Evolutionary conservation across 306 rosid species (phyloP).

Genomic region (Prinsepia uniflora): DNA sequence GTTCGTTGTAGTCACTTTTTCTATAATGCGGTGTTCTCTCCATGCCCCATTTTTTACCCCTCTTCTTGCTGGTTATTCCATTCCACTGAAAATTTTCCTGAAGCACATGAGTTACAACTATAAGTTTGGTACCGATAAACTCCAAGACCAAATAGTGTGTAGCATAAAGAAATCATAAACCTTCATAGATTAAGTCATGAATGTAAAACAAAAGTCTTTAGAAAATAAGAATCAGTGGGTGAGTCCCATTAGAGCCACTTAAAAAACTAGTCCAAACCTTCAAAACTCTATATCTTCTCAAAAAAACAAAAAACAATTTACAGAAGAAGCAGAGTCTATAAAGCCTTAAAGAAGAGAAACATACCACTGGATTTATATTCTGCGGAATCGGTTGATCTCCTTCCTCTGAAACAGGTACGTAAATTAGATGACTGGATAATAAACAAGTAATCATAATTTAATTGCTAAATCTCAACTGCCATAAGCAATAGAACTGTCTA

Average conservation of each 20-base stretch:
- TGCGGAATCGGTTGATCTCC: constrained; percentile 47
- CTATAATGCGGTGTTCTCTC: constrained; percentile 50
- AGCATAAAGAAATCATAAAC: constrained; percentile 9
- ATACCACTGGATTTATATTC: constrained; percentile 50
- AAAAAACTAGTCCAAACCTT: not conserved
- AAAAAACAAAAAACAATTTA: not conserved
- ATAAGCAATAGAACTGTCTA: not conserved
- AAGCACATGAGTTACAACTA: constrained; percentile 32
- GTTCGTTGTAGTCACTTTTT: constrained; percentile 32
- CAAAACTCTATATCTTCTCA: not conserved
- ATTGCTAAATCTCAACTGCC: not conserved
- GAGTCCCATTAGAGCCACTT: not conserved
- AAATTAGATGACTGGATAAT: constrained; percentile 29
- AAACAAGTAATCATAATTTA: not conserved
- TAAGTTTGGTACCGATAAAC: constrained; percentile 10
- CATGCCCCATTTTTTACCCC: constrained; percentile 92
- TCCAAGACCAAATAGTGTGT: not conserved
- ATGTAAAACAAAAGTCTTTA: not conserved
- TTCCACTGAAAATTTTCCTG: constrained; percentile 82
- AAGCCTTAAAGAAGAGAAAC: constrained; percentile 20
- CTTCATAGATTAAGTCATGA: not conserved
- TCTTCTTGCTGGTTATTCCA: constrained; percentile 86
- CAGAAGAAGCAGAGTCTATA: not conserved
- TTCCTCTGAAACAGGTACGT: constrained; percentile 34
- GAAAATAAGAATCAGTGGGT: constrained; percentile 8